Conservation (phyloP, 1,139 yeast species). For the Suhomyces kunorum region DNA sequence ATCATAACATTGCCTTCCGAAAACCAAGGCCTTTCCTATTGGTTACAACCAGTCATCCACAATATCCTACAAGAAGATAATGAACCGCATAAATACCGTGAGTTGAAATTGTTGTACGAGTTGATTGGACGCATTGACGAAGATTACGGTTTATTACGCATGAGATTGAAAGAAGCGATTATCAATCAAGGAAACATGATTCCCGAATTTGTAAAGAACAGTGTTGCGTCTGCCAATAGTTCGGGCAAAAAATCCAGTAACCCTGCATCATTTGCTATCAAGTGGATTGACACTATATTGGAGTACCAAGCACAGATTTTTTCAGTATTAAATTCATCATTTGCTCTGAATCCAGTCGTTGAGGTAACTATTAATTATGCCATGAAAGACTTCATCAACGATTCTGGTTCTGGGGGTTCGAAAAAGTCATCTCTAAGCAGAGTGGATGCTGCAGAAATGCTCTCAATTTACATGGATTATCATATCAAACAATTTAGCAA, state of each 20-base stretch:
- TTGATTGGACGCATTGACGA: slow-evolving; percentile 57
- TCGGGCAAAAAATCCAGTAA: slow-evolving; percentile 18
- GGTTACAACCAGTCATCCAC: slow-evolving; percentile 45
- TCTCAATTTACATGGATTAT: slow-evolving; percentile 77
- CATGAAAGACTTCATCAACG: slow-evolving; percentile 63
- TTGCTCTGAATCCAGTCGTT: slow-evolving; percentile 50
- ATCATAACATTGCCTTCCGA: slow-evolving; percentile 47
- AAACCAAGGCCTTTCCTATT: slow-evolving; percentile 56
- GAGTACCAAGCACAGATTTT: slow-evolving; percentile 55
- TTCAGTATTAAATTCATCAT: slow-evolving; percentile 47
- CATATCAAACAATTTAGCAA: slow-evolving; percentile 62
- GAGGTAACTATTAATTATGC: slow-evolving; percentile 62
- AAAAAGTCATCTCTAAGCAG: slow-evolving; percentile 2
- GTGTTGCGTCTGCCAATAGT: slow-evolving; percentile 13
- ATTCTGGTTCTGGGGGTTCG: slow-evolving; percentile 13
- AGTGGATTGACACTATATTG: slow-evolving; percentile 69
- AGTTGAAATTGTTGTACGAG: slow-evolving; percentile 50
- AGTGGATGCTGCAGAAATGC: slow-evolving; percentile 64
- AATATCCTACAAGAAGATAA: slow-evolving; percentile 23
- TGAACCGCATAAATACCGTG: slow-evolving; percentile 19
- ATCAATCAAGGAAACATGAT: slow-evolving; percentile 38
- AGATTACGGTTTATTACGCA: slow-evolving; percentile 50
- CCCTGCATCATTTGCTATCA: slow-evolving; percentile 55
- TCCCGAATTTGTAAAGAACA: slow-evolving; percentile 31
- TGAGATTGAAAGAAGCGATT: slow-evolving; percentile 52